These are phyloP conservation scores for Gossypium anomalum DNA, from an alignment of 345 rosid species.

Conservation along the genomic window DNA sequence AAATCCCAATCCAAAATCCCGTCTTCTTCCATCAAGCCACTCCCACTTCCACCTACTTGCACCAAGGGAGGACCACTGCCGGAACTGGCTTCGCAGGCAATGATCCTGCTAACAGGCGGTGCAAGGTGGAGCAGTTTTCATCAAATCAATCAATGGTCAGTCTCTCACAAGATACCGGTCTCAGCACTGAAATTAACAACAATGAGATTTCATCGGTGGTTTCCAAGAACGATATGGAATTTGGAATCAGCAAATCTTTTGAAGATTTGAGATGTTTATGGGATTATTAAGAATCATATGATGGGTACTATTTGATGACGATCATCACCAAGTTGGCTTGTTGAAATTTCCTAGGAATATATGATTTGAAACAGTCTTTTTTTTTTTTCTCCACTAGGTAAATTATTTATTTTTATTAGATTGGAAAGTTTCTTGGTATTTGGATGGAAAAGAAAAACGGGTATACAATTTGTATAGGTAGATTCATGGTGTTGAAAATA, in stretches of 20 bases:
- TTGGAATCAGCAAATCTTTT: slow-evolving; percentile 22
- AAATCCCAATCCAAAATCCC: slow-evolving; percentile 22
- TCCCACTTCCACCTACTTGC: slow-evolving; percentile 20
- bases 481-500: slow-evolving; percentile 26
- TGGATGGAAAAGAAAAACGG: background rate
- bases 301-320: background rate
- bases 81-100: slow-evolving; percentile 13
- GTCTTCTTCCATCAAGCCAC: slow-evolving; percentile 13
- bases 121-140: slow-evolving; percentile 55
- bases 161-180: slow-evolving; percentile 61
- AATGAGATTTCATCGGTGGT: slow-evolving; percentile 48
- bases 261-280: slow-evolving; percentile 37
- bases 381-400: background rate
- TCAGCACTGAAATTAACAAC: slow-evolving; percentile 54
- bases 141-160: slow-evolving; percentile 51
- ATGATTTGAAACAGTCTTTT: slow-evolving; percentile 8
- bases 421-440: slow-evolving; percentile 20
- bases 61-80: slow-evolving; percentile 21
- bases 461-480: slow-evolving; percentile 33
- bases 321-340: slow-evolving; percentile 1
- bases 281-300: slow-evolving; percentile 26
- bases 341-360: slow-evolving; percentile 14
- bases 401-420: slow-evolving; percentile 17
- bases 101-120: slow-evolving; percentile 17
- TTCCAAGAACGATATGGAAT: slow-evolving; percentile 31